Evolutionary conservation across 306 rosid genomes (phyloP).

Genomic region (Prunus mongolica): DNA sequence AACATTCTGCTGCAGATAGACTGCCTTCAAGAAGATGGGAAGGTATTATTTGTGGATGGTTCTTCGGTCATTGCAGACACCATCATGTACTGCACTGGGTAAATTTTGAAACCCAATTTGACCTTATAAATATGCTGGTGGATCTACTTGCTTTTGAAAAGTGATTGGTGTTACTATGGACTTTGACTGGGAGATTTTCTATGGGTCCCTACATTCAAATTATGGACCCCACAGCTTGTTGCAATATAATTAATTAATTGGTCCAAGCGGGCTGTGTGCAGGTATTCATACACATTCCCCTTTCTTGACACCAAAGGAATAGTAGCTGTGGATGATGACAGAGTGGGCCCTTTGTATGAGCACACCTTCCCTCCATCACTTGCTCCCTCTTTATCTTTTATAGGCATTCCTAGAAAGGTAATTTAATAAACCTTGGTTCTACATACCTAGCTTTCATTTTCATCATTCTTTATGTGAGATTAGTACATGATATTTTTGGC

Average conservation of each 20-base stretch:
- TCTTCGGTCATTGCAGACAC: slow-evolving; percentile 66
- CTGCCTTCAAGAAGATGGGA: slow-evolving; percentile 69
- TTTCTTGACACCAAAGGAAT: slow-evolving; percentile 96
- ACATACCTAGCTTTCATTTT: background rate
- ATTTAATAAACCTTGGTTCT: background rate
- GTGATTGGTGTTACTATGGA: slow-evolving; percentile 37
- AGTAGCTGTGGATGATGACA: slow-evolving; percentile 78
- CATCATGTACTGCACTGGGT: slow-evolving; percentile 87
- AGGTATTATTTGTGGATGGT: slow-evolving; percentile 66
- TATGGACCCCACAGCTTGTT: background rate
- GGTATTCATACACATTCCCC: slow-evolving; percentile 91
- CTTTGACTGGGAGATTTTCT: slow-evolving; percentile 23
- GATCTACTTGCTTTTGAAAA: background rate
- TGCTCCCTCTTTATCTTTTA: slow-evolving; percentile 85
- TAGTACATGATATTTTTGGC: too few relatives aligned
- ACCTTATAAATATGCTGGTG: background rate
- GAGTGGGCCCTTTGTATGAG: slow-evolving; percentile 92
- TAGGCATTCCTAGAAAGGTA: slow-evolving; percentile 91
- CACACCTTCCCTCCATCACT: slow-evolving; percentile 95
- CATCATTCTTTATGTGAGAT: background rate
- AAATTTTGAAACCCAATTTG: background rate
- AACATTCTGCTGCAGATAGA: slow-evolving; percentile 56
- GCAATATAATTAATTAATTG: background rate
- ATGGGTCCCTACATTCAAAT: slow-evolving; percentile 32
- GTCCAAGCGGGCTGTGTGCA: slow-evolving; percentile 32